phyloP scores from a whole-genome alignment of 805 yeast genomes.

The Teunomyces stri region DNA sequence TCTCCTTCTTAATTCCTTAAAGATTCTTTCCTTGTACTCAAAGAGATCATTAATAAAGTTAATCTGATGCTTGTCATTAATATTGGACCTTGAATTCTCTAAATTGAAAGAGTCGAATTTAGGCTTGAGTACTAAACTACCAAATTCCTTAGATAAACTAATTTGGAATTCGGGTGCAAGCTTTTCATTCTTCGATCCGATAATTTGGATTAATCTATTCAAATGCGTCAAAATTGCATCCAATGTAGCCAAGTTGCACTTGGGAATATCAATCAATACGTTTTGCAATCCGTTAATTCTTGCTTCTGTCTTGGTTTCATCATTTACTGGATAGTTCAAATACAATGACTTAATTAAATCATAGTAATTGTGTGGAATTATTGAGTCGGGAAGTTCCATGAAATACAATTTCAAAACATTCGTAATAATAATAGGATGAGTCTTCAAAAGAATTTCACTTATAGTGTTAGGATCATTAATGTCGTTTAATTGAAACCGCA shows the following conservation, averaged over 20 bases:
- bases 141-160: conserved; percentile 64
- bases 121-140: conserved; percentile 59
- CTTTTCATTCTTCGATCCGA: conserved; percentile 40
- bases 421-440: conserved; percentile 59
- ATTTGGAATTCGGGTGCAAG: conserved; percentile 37
- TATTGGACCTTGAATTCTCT: conserved; percentile 24
- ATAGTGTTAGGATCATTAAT: conserved; percentile 28
- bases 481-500: conserved; percentile 54
- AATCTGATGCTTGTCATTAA: conserved; percentile 58
- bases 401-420: conserved; percentile 70
- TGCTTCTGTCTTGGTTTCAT: conserved; percentile 44
- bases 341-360: conserved; percentile 71
- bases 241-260: conserved; percentile 71
- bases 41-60: conserved; percentile 63
- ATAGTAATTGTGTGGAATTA: conserved; percentile 62
- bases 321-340: conserved; percentile 32
- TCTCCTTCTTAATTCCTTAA: conserved; percentile 53
- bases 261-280: conserved; percentile 63
- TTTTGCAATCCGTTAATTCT: conserved; percentile 65
- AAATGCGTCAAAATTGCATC: conserved; percentile 80
- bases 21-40: conserved; percentile 57
- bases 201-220: conserved; percentile 52
- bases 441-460: conserved; percentile 31
- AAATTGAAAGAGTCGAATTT: conserved; percentile 19
- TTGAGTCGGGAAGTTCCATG: conserved; percentile 75